Evolutionary conservation across 805 yeast genomes (phyloP), one percentile per base, ranked within the genome.

Genomic region (Wickerhamomyces bovis): DNA sequence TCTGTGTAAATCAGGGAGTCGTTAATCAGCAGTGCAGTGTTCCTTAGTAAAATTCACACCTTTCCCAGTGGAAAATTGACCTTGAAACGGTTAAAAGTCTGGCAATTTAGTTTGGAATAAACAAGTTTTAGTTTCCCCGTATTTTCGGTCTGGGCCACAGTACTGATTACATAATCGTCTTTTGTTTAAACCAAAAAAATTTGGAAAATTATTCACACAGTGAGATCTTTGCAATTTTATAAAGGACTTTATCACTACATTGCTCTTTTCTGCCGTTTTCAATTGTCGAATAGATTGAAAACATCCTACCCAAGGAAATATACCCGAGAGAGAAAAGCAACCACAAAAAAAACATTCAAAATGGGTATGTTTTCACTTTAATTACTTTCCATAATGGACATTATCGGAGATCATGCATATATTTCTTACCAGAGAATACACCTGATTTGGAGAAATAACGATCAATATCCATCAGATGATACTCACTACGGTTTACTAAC

Each of bases 351-450:
- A 31, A 8, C 36, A 33, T 25, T 33, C 39, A 28, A 44, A 16
- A 35, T 44, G 39, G 42, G 39, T 44, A 20, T 22, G 42, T 39
- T n/a, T 28, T 13, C n/a, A 28, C 31, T 7, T 28, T 28, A n/a
- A 28, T 28, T 25, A 25, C 6, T 28, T 28, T 28, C n/a, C 11
- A 28, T 13, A 13, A 28, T 25, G 31, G 31, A 28, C n/a, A 28
- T 28, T 13, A 28, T 13, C n/a, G 36, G 20, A 16, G 20, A 7
- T 33, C 20, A 33, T 33, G 19, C 20, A 4, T 33, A 8, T 31
- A 31, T 33, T 28, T 22, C 8, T 22, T 11, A 13, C n/a, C n/a
- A 13, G n/a, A 7, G n/a, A 13, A 28, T 28, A 12, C 31, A 4
- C 31, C 8, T 28, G 31, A 28, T 28, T n/a, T 28, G 31, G n/a